Base-by-base conservation (phyloP, 371 early-diverging fungal species). In the Batkoa obscura region DNA sequence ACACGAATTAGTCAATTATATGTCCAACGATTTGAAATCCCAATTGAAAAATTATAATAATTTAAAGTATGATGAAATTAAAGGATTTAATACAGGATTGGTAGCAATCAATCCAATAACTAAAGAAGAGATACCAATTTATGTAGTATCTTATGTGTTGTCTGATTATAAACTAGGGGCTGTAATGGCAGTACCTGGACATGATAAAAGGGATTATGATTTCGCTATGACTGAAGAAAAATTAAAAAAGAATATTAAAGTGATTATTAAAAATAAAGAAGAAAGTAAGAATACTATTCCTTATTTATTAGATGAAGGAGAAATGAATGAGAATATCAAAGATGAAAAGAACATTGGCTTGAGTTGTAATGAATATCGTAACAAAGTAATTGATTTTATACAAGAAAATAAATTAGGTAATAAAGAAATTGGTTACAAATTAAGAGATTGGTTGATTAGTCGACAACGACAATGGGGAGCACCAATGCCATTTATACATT, bases 401-500 rank as follows among this genome's bases (percentile, higher is more conserved):
- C 10, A 6, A 10, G 15, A n/a, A 10, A 10, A 47, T 8, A 37
- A 37, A 10, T 15, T 52, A 8, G 53, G 53, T 42, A 17, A 34
- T 6, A 8, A 3, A 3, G 38, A 35, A 31, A 23, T 32, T n/a
- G 38, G 79, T 72, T 94, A 79, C 62, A 78, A 83, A 0, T 68
- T 94, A 37, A 79, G 88, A 46, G 99, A 99, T 69, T 99, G 99
- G 99, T 72, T 97, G 0, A 67, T 99, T 9, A 95, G 96, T 0
- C 78, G 99, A 47, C 98, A 98, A 68, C 78, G 99, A 34, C 93
- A 90, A 63, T 99, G 99, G 99, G 99, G 99, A 8, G 93, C 99
- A 0, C 99, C 99, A 12, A 90, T 99, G 41, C 99, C 99, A 2
- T 77, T 99, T 23, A 73, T 94, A 33, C 91, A 94, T 59, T 94